Evolutionary conservation across 495 filamentous ascomycete genomes (phyloP), one percentile per base, ranked within the genome.

Genomic region (Staphylotrichum longicolle): DNA sequence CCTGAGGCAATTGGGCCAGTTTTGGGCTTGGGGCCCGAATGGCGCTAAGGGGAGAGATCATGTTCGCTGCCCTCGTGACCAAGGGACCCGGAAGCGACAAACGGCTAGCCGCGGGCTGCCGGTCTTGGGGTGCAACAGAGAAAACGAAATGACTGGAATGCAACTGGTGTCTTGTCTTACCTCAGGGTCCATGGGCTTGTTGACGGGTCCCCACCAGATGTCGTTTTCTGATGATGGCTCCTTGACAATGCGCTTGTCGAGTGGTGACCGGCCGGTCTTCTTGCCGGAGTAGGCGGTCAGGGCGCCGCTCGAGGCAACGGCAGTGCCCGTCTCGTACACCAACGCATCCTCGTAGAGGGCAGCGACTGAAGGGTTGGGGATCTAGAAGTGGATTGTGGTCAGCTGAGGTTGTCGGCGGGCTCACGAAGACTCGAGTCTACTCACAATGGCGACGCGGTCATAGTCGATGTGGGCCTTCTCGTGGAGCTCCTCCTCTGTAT

Each of bases 401-500:
- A 66, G 63, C 60, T 63, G 61, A 57, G 67, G 4, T 2, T 9
- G 1, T 0, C 4, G 14, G 3, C 0, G 3, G 9, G 27, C 12
- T 7, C 15, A 7, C 14, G 12, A 14, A 6, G 9, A 61, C 4
- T 7, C 3, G 42, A 48, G n/a, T 7, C 27, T 10, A 62, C 60
- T 70, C 52, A 96, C 93, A 82, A 98, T 98, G 60, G 95, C 89
- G 68, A 98, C 94, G 68, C 95, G 89, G 78, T 97, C 90, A 74
- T 98, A 98, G 86, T 98, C 94, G 78, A 98, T 98, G 83, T 98
- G 92, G 67, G 94, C 95, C 75, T 90, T 92, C 78, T 98, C 91
- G 75, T 98, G 93, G 46, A 98, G 87, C 75, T 96, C 91, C 81
- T 97, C 92, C 78, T 98, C 79, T 74, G 49, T n/a, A 39, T 50